Evolutionary conservation across 2,329 filamentous ascomycete genomes (phyloP).

Genomic region (Whalleya microplaca): DNA sequence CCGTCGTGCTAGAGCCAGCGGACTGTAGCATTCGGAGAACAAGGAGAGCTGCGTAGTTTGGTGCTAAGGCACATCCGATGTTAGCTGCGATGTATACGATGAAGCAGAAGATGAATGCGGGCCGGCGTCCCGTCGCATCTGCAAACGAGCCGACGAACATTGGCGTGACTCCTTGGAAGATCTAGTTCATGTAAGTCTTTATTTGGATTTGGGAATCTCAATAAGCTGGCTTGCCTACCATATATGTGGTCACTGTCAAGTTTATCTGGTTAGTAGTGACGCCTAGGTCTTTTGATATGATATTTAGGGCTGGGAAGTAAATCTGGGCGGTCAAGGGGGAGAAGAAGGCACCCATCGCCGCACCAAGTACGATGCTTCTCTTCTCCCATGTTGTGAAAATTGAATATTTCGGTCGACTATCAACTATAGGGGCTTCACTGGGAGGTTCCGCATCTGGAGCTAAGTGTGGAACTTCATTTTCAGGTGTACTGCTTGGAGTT

Average conservation of each 20-base stretch:
- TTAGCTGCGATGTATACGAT: slow-evolving; percentile 50
- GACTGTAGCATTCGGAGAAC: slow-evolving; percentile 55
- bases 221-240: slow-evolving; percentile 26
- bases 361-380: slow-evolving; percentile 34
- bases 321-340: slow-evolving; percentile 43
- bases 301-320: slow-evolving; percentile 49
- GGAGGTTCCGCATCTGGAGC: slow-evolving; percentile 1
- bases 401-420: slow-evolving; percentile 12
- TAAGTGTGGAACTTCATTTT: not conserved
- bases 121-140: slow-evolving; percentile 50
- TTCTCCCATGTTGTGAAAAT: slow-evolving; percentile 36
- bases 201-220: no score
- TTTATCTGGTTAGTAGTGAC: slow-evolving; percentile 43
- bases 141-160: slow-evolving; percentile 54
- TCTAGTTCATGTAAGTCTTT: slow-evolving; percentile 1
- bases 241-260: slow-evolving; percentile 40
- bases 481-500: not conserved
- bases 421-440: slow-evolving; percentile 4
- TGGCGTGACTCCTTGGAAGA: slow-evolving; percentile 56
- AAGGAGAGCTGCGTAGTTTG: slow-evolving; percentile 49
- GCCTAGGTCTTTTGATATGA: slow-evolving; percentile 44
- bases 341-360: slow-evolving; percentile 37
- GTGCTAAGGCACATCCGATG: slow-evolving; percentile 50
- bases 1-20: slow-evolving; percentile 55
- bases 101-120: slow-evolving; percentile 52